A percentile compares a stretch with the other conserved stretches of the same genome.
Evolutionary conservation across 345 rosid genomes (phyloP).

Genomic region (Triadica sebifera): DNA sequence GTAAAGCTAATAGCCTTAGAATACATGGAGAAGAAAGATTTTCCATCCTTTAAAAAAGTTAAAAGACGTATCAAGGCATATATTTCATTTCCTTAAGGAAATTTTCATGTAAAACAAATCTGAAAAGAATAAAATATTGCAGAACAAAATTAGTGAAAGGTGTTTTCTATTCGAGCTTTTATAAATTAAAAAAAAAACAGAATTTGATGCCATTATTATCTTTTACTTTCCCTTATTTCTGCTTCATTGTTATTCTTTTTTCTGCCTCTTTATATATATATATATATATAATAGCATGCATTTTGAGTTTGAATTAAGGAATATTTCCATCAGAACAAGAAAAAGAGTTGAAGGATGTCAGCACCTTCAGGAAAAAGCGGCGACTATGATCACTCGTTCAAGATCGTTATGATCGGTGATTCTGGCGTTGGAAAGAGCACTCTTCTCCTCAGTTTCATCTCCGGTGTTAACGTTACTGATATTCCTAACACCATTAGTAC

Average conservation of each 20-base stretch:
- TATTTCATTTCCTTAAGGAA: neutral
- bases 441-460: constrained; percentile 87
- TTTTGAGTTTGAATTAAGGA: neutral
- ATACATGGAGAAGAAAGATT: too few species aligned
- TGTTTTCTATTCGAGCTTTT: neutral
- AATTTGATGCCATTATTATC: neutral
- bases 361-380: constrained; percentile 65
- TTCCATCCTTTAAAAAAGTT: neutral
- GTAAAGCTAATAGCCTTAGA: too few species aligned
- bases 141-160: neutral
- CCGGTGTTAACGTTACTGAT: constrained; percentile 60
- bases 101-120: neutral
- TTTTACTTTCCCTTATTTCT: constrained; percentile 3
- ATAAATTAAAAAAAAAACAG: neutral
- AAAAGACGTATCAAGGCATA: neutral
- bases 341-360: constrained; percentile 48
- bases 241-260: constrained; percentile 3
- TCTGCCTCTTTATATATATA: constrained; percentile 8
- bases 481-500: constrained; percentile 87
- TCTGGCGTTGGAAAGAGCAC: constrained; percentile 95
- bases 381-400: constrained; percentile 78
- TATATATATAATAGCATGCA: constrained; percentile 8
- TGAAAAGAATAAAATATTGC: neutral
- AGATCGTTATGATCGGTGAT: constrained; percentile 93
- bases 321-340: neutral